Evolutionary conservation across 129 eudicot species (phyloP).

Genomic region (Kitagawia praeruptora): DNA sequence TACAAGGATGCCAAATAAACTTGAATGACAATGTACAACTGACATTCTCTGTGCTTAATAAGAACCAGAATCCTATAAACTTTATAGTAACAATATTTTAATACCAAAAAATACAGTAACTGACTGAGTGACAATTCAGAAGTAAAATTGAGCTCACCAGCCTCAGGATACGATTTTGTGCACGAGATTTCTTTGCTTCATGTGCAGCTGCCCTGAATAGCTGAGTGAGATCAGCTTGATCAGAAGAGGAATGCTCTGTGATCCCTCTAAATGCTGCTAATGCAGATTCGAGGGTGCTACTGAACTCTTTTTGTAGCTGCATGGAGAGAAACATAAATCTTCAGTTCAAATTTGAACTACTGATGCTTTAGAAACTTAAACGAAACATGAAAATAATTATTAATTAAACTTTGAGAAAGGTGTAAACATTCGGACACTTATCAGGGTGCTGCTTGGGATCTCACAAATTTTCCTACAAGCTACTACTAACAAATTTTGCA

Average conservation of each 20-base stretch:
- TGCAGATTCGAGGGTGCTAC: constrained; percentile 69
- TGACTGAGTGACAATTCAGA: neutral
- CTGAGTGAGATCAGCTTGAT: constrained; percentile 79
- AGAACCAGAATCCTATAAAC: neutral
- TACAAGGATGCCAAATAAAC: neutral
- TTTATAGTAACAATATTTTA: neutral
- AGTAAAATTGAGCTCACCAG: constrained; percentile 56
- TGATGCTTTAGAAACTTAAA: neutral
- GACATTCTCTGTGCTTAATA: neutral
- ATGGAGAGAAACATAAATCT: constrained; percentile 16
- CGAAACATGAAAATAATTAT: neutral
- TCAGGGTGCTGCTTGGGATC: neutral
- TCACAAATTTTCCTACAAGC: neutral
- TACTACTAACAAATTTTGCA: neutral
- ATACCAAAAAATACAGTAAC: neutral
- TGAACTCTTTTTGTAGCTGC: constrained; percentile 83
- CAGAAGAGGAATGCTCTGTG: constrained; percentile 47
- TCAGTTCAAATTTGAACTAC: neutral
- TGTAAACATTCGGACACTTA: neutral
- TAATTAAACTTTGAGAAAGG: neutral
- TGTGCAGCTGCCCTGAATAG: constrained; percentile 71
- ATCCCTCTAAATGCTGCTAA: constrained; percentile 55
- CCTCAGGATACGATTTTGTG: constrained; percentile 74
- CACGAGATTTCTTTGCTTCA: constrained; percentile 91
- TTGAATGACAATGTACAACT: neutral